Conservation (phyloP, 2,329 filamentous ascomycete genomes). For the Aureobasidium sp. region DNA sequence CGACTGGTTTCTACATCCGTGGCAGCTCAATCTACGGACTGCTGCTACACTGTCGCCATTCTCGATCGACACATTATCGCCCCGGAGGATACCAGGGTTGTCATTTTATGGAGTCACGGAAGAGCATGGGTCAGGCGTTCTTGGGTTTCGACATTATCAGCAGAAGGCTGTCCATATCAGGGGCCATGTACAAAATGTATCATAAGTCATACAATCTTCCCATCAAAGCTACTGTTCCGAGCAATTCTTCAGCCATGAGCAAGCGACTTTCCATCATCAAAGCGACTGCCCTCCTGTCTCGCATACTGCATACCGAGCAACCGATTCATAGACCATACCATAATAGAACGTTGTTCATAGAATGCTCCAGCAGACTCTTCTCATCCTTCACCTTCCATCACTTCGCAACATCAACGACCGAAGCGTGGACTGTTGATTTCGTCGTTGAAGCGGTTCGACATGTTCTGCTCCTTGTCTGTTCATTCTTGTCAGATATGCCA, state of each 20-base stretch:
- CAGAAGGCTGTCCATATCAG: not conserved
- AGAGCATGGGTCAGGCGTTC: slow-evolving; percentile 10
- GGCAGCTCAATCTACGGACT: not conserved
- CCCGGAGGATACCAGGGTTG: not conserved
- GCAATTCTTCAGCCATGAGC: not conserved
- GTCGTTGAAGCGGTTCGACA: slow-evolving; percentile 6
- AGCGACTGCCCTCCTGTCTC: not conserved
- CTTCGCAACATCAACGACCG: not conserved
- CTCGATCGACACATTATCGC: not conserved
- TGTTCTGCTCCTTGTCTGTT: slow-evolving; percentile 7
- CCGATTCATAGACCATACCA: not conserved
- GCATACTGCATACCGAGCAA: not conserved
- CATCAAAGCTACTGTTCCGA: not conserved
- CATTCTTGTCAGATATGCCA: not conserved
- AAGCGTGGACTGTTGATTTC: not conserved
- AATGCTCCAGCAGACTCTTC: not conserved
- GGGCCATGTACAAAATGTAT: slow-evolving; percentile 11
- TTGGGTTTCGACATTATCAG: not conserved
- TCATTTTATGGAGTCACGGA: slow-evolving; percentile 3
- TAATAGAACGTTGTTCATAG: not conserved
- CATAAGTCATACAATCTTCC: not conserved
- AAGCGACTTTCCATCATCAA: not conserved
- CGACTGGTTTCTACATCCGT: not conserved
- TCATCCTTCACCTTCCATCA: not conserved
- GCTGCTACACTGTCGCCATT: no score